Percentiles rank a stretch among this genome's conserved stretches.
These are phyloP conservation scores for Parietichytrium sp. DNA, from an alignment of 108 stramenopile genomes.

Conservation along the genomic window DNA sequence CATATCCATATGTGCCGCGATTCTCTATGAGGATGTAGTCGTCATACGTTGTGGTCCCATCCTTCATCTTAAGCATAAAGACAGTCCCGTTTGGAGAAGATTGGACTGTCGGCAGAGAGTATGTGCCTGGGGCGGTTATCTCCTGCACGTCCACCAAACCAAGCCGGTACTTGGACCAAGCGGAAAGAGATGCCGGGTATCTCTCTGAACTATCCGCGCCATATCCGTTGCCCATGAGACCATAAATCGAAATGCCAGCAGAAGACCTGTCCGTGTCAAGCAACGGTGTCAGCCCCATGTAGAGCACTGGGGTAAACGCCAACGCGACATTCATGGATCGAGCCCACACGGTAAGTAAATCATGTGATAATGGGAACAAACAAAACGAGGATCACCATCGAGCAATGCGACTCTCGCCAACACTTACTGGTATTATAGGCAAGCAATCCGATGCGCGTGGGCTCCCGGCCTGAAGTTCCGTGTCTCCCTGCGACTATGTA, in stretches of 20 bases:
- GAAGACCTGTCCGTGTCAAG: slow-evolving; percentile 49
- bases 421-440: slow-evolving; percentile 56
- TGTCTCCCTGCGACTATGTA: slow-evolving; percentile 54
- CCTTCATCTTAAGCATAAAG: slow-evolving; percentile 56
- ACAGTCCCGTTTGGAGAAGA: slow-evolving; percentile 41
- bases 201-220: slow-evolving; percentile 50
- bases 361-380: too few species aligned
- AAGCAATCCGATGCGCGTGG: slow-evolving; percentile 61
- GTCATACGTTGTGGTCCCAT: too few species aligned
- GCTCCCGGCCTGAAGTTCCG: slow-evolving; percentile 49
- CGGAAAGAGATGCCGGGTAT: slow-evolving; percentile 59
- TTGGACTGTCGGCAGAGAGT: slow-evolving; percentile 43
- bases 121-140: slow-evolving; percentile 51
- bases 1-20: slow-evolving; percentile 61
- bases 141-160: slow-evolving; percentile 60
- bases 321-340: too few species aligned
- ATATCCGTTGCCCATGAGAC: slow-evolving; percentile 60
- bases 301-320: too few species aligned
- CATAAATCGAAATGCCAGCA: slow-evolving; percentile 53
- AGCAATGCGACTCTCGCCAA: too few species aligned
- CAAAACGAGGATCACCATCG: too few species aligned
- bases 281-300: slow-evolving; percentile 60
- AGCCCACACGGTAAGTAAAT: too few species aligned
- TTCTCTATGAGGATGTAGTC: slow-evolving; percentile 74
- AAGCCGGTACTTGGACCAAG: slow-evolving; percentile 60